Conservation (phyloP, 768 basidiomycete genomes). For the Tylopilus subfusipes region DNA sequence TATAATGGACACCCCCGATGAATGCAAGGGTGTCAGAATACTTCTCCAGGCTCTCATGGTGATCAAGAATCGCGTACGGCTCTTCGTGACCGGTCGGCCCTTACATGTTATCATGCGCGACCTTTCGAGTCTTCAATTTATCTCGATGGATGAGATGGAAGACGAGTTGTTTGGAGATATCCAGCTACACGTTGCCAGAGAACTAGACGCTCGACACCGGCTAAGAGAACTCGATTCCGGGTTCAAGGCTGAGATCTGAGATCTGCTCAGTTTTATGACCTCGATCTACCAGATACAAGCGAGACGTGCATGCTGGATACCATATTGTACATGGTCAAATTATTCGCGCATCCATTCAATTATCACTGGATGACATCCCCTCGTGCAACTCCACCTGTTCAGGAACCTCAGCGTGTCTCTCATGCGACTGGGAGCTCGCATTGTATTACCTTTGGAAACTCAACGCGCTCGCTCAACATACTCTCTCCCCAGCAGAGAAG, state of each 20-base stretch:
- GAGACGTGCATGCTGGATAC: background rate
- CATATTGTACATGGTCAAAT: conserved; percentile 1
- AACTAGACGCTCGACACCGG: background rate
- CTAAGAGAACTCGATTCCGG: background rate
- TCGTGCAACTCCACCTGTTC: conserved; percentile 33
- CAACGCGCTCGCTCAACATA: conserved; percentile 69
- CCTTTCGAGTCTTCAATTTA: background rate
- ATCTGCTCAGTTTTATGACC: too few species aligned
- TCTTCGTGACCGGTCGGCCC: conserved; percentile 1
- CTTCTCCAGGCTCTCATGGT: background rate
- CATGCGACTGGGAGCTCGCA: conserved; percentile 8
- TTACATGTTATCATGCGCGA: background rate
- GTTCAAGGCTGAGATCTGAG: too few species aligned
- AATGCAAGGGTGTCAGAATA: background rate
- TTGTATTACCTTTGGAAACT: conserved; percentile 70
- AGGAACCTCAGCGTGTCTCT: conserved; percentile 24
- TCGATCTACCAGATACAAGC: too few species aligned
- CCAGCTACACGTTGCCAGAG: background rate
- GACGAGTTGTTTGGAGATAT: background rate
- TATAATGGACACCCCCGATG: conserved; percentile 3
- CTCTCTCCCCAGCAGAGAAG: conserved; percentile 87
- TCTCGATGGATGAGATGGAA: background rate
- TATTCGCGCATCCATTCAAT: conserved; percentile 25
- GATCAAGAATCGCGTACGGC: background rate
- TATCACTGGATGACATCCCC: conserved; percentile 14